Base-by-base conservation (phyloP, 2,329 filamentous ascomycete genomes). In the Colletotrichum lentis region DNA sequence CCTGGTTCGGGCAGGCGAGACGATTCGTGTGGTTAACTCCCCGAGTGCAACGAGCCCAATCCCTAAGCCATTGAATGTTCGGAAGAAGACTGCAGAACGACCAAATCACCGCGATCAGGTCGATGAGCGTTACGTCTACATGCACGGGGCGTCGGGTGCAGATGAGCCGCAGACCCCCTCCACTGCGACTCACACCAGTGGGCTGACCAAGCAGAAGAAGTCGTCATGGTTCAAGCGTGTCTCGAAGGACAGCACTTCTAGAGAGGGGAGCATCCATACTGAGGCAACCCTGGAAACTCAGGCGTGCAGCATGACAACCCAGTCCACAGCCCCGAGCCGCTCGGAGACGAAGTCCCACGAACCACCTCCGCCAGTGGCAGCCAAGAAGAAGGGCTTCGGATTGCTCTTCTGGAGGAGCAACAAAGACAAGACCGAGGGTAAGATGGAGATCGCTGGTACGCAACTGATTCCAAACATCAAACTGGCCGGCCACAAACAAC, bases 381-480 rank as follows among this genome's bases (percentile, higher is more conserved):
- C 74, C 2, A 76, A 75, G 58, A 87, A 83, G 77, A 84, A 84
- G 77, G 79, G 80, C 10, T 86, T 88, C 69, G 80, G 78, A 37
- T 81, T 88, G 18, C 78, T 83, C 5, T 88, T 88, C 70, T 88
- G 85, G 85, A 87, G 85, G 74, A 80, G 76, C 35, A 80, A 76
- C 59, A 85, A 82, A 54, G 76, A 71, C 31, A 83, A 81, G 71
- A 78, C 75, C 18, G 72, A 82, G 37, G 73, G 77, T 4, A 77
- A 80, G 56, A 81, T 84, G 79, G 82, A 80, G 2, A 77, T 83
- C 63, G 80, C 76, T 67, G 81, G 84, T 83, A 77, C 76, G 80
- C 11, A 27, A 14, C n/a, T 22, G 2, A 16, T 11, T 72, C 35
- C 24, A 7, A 35, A 11, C 1, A 35, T 14, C 47, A 24, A 7